These are phyloP conservation scores for Lanmaoa pseudosensibilis DNA, from an alignment of 768 basidiomycete genomes.

Conservation along the genomic window DNA sequence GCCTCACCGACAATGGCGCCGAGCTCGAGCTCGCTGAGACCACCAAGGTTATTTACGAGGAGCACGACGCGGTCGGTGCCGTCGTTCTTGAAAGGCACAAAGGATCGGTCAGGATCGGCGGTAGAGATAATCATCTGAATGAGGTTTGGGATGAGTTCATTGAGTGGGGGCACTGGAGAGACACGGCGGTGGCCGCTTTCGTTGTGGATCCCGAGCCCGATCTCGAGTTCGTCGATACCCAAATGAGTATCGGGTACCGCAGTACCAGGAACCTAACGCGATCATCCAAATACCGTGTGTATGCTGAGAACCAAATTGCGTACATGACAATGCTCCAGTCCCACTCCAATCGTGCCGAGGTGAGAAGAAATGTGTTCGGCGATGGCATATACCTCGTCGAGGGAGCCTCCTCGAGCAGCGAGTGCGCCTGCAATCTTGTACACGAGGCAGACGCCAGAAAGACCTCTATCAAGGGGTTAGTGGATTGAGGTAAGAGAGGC, in stretches of 20 bases:
- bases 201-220: conserved; percentile 92
- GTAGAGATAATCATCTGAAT: conserved; percentile 71
- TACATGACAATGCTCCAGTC: conserved; percentile 88
- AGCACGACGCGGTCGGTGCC: conserved; percentile 71
- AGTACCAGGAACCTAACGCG: conserved; percentile 77
- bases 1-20: conserved; percentile 66
- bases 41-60: conserved; percentile 86
- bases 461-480: conserved; percentile 51
- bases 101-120: conserved; percentile 73
- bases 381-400: conserved; percentile 65
- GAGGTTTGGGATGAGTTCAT: conserved; percentile 67
- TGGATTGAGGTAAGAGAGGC: too few relatives aligned
- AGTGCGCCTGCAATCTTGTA: conserved; percentile 92
- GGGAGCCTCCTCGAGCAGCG: conserved; percentile 61
- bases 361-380: conserved; percentile 67
- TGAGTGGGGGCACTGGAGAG: conserved; percentile 70
- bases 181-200: conserved; percentile 73
- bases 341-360: conserved; percentile 81
- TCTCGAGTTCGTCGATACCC: conserved; percentile 68
- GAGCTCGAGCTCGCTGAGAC: conserved; percentile 80
- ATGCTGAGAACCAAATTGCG: neutral
- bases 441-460: conserved; percentile 78
- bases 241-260: conserved; percentile 56
- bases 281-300: neutral
- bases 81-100: conserved; percentile 65